Evolutionary conservation across 371 early-diverging fungal genomes (phyloP).

Genomic region (Vittaforma corneae): DNA sequence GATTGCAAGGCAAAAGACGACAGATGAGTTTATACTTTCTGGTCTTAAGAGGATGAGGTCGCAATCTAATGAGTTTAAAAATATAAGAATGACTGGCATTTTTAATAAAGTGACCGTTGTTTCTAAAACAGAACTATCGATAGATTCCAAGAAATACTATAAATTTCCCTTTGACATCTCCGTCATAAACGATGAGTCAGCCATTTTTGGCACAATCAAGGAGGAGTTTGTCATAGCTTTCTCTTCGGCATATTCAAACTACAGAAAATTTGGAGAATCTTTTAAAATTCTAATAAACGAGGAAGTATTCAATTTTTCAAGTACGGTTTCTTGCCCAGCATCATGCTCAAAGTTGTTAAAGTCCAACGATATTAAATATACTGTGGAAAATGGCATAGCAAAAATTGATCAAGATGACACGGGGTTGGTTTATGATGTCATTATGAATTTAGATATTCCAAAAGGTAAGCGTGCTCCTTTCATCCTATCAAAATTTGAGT

Average conservation of each 20-base stretch:
- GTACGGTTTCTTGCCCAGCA: background rate
- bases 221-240: conserved; percentile 1
- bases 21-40: background rate
- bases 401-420: background rate
- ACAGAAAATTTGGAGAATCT: conserved; percentile 3
- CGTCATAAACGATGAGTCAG: conserved; percentile 14
- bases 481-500: conserved; percentile 15
- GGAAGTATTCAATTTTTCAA: background rate
- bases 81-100: conserved; percentile 1
- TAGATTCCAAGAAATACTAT: conserved; percentile 3
- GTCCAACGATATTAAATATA: conserved; percentile 6
- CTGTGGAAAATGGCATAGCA: background rate
- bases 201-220: background rate
- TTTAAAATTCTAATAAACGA: conserved; percentile 1
- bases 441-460: conserved; percentile 3
- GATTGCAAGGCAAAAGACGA: background rate
- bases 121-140: background rate
- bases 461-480: conserved; percentile 1
- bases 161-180: background rate
- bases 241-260: conserved; percentile 3
- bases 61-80: background rate
- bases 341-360: background rate
- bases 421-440: conserved; percentile 1
- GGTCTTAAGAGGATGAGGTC: background rate
- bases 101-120: background rate